These are phyloP conservation scores for Phialophora tarda DNA, from an alignment of 2,329 filamentous ascomycete species.

Conservation along the genomic window DNA sequence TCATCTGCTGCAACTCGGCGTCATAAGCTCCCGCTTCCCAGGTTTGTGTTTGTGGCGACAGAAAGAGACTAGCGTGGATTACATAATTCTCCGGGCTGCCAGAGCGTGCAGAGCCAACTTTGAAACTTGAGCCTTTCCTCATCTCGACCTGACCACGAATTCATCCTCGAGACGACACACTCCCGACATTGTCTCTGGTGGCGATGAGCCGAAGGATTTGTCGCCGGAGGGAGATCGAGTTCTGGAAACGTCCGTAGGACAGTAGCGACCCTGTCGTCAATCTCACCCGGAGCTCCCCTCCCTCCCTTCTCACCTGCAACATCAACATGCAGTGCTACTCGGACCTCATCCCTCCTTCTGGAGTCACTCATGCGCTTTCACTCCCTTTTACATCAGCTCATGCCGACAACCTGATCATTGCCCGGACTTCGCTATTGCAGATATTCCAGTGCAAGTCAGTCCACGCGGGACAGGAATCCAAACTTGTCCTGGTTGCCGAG, in stretches of 20 bases:
- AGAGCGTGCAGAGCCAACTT: not conserved
- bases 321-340: slow-evolving; percentile 91
- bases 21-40: slow-evolving; percentile 12
- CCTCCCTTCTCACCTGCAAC: not conserved
- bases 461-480: slow-evolving; percentile 62
- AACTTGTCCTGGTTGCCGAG: slow-evolving; percentile 83
- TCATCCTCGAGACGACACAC: not conserved
- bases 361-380: slow-evolving; percentile 84
- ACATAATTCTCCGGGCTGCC: not conserved
- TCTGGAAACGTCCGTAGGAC: not conserved
- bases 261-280: not conserved
- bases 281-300: not conserved
- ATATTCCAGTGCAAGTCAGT: slow-evolving; percentile 78
- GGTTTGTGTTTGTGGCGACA: not conserved
- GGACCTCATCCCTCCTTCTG: slow-evolving; percentile 91
- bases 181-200: not conserved
- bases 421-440: slow-evolving; percentile 90
- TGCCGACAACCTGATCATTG: slow-evolving; percentile 84
- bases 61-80: slow-evolving; percentile 3
- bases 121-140: not conserved
- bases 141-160: not conserved
- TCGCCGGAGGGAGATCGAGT: not conserved
- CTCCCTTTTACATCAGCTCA: slow-evolving; percentile 77
- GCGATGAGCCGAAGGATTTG: not conserved
- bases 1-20: not conserved